phyloP scores from a whole-genome alignment of 257 asterid genomes.

The Dorcoceras hygrometricum region DNA sequence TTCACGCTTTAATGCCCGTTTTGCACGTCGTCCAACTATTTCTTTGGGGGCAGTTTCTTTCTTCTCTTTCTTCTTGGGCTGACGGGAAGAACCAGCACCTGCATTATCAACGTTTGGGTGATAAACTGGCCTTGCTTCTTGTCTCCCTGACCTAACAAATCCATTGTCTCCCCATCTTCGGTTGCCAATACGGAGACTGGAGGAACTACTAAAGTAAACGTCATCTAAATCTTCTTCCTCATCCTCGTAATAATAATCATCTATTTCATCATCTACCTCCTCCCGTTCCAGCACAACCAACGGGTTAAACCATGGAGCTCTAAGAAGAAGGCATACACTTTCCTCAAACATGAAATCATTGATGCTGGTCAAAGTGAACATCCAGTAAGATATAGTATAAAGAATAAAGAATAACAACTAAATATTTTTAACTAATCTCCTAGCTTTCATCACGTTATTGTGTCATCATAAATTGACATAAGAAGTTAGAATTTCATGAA shows the following conservation, averaged over 20 bases:
- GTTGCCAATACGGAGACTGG: conserved; percentile 60
- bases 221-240: conserved; percentile 60
- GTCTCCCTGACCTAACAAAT: conserved; percentile 77
- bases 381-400: conserved; percentile 8
- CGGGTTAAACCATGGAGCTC: conserved; percentile 89
- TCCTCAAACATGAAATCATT: conserved; percentile 90
- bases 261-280: conserved; percentile 49
- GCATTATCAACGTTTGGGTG: conserved; percentile 32
- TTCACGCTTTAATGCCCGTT: conserved; percentile 71
- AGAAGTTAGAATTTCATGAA: background rate
- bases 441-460: background rate
- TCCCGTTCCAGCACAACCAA: conserved; percentile 56
- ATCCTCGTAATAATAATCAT: conserved; percentile 45
- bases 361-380: conserved; percentile 40
- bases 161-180: conserved; percentile 89
- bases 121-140: conserved; percentile 62
- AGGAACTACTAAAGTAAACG: conserved; percentile 44
- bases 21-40: conserved; percentile 77
- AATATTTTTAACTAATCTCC: background rate
- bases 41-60: conserved; percentile 48
- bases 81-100: conserved; percentile 68
- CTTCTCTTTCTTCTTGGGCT: conserved; percentile 37
- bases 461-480: background rate
- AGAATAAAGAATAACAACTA: background rate
- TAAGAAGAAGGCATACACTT: conserved; percentile 86